Percentiles rank a stretch among this genome's conserved stretches.
phyloP scores from a whole-genome alignment of 108 stramenopile species.

The Fragilaria crotonensis region DNA sequence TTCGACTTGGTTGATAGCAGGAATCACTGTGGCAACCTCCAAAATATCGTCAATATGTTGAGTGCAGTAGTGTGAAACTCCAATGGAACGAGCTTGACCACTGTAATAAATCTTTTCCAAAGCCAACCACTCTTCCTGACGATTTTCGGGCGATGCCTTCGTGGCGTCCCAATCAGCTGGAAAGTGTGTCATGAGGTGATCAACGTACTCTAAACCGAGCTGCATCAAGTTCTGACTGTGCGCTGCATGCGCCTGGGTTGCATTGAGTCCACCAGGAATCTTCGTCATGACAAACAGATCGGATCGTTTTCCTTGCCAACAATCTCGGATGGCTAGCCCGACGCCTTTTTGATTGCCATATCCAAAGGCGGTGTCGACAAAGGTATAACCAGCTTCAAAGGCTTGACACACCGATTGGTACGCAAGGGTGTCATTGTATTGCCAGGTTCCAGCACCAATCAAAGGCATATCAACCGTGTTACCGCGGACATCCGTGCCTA shows the following conservation, averaged over 20 bases:
- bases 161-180: slow-evolving; percentile 39
- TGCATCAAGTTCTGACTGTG: slow-evolving; percentile 36
- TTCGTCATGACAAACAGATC: slow-evolving; percentile 61
- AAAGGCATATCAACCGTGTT: slow-evolving; percentile 32
- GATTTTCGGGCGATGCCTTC: slow-evolving; percentile 10
- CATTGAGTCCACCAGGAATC: slow-evolving; percentile 42
- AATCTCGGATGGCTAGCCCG: slow-evolving; percentile 41
- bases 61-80: slow-evolving; percentile 48
- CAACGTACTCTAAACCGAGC: slow-evolving; percentile 44
- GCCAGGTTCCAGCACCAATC: slow-evolving; percentile 55
- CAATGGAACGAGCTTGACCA: slow-evolving; percentile 37
- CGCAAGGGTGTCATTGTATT: slow-evolving; percentile 45
- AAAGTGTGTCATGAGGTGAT: slow-evolving; percentile 58
- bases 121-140: slow-evolving; percentile 48
- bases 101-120: slow-evolving; percentile 38
- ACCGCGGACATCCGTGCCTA: slow-evolving; percentile 35
- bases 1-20: slow-evolving; percentile 54
- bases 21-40: slow-evolving; percentile 37
- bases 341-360: slow-evolving; percentile 51
- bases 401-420: slow-evolving; percentile 49
- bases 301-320: slow-evolving; percentile 23
- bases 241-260: slow-evolving; percentile 15
- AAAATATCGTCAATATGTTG: slow-evolving; percentile 43
- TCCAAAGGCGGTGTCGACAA: slow-evolving; percentile 48
- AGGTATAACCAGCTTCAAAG: slow-evolving; percentile 37